Base-by-base conservation (phyloP, 345 rosid species). In the Barbarea vulgaris region DNA sequence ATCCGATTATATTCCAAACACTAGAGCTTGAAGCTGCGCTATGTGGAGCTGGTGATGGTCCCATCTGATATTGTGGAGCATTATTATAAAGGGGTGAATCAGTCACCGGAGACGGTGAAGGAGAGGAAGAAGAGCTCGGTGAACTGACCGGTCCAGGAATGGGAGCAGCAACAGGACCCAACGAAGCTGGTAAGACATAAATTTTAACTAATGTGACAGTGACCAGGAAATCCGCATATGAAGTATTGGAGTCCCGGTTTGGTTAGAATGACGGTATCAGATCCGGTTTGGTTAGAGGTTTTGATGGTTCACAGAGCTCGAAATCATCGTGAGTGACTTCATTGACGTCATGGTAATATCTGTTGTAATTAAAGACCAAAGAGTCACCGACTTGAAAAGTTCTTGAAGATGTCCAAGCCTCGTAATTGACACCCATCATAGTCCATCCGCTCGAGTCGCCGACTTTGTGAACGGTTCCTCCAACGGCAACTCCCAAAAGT, bases 361-460 rank as follows among this genome's bases (percentile, higher is more conserved):
- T 59, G 57, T 59, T 36, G 75, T 71, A 71, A 3, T 36, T 4
- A 27, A 72, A 72, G 30, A 61, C 51, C 28, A 72, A 37, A 72
- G 76, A 33, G 76, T 72, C 76, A 5, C 76, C 76, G 0, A 61
- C 69, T n/a, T 72, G 27, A 27, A 72, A 61, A 34, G 48, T 72
- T 62, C 15, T 72, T 10, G 59, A 42, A 17, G 76, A 60, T 10
- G 69, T 39, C 69, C 76, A 72, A 3, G 25, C 39, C 13, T 62
- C 24, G 52, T 72, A 72, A 4, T 61, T 7, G 3, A 61, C 52
- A 2, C 47, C 34, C 46, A 11, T 33, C 48, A 70, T 59, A 2
- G 58, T 47, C 75, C 67, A 59, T 46, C 67, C 67, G 6, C 10
- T 3, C 0, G 58, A 47, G 13, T 65, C 42, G 5, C 70, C 70